Conservation (phyloP, 108 stramenopile genomes). For the Tribonema minus region DNA sequence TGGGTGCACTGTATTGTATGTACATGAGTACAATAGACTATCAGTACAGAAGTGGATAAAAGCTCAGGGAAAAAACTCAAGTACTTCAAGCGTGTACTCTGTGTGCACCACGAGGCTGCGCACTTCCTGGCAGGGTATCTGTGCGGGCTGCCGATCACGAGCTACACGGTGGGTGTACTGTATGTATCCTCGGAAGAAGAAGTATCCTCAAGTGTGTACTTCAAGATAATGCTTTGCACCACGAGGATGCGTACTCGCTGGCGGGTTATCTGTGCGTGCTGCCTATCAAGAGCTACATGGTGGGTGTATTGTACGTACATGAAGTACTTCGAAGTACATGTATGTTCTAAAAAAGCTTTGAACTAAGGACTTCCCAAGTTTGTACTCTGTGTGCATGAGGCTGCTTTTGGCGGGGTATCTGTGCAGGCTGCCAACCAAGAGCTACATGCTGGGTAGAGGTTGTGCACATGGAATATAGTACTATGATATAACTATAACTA, state of each 20-base stretch:
- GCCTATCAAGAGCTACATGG: not conserved
- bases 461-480: not conserved
- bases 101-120: not conserved
- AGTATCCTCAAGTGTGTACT: not conserved
- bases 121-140: not conserved
- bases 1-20: not conserved
- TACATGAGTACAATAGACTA: not conserved
- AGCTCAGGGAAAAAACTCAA: not conserved
- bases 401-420: conserved; percentile 9
- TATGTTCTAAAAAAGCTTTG: no score
- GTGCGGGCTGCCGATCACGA: not conserved
- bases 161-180: not conserved
- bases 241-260: not conserved
- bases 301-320: no score
- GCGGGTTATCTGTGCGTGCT: not conserved
- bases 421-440: conserved; percentile 20
- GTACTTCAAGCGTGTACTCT: not conserved
- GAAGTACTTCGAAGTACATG: no score
- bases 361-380: no score
- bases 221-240: not conserved
- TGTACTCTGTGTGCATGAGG: no score
- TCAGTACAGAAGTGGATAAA: not conserved
- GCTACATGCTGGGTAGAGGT: not conserved
- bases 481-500: not conserved
- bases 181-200: not conserved